phyloP scores from a whole-genome alignment of 2,329 filamentous ascomycete genomes.

The Cytospora leucostoma region DNA sequence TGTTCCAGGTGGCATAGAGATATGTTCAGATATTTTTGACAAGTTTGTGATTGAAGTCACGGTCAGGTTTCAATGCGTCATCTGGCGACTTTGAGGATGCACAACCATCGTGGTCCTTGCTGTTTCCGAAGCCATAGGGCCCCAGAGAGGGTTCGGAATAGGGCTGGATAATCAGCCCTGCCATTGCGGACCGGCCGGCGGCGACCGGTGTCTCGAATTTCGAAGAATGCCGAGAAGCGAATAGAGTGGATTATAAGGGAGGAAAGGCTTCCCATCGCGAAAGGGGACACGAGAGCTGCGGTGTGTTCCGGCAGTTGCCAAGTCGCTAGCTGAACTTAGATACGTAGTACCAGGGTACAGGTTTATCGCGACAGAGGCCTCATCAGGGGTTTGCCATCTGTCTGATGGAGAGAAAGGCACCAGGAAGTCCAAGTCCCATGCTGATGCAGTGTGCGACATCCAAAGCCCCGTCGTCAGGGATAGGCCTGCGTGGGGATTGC shows the following conservation, averaged over 20 bases:
- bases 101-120: background rate
- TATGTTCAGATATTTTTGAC: slow-evolving; percentile 2
- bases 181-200: background rate
- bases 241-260: background rate
- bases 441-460: background rate
- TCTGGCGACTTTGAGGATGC: background rate
- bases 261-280: background rate
- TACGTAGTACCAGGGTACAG: background rate
- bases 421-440: background rate
- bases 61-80: background rate
- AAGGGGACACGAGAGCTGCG: background rate
- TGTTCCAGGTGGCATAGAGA: slow-evolving; percentile 1
- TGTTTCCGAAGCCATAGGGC: background rate
- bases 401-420: slow-evolving; percentile 6
- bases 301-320: background rate
- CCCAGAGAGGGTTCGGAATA: background rate
- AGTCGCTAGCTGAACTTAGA: background rate
- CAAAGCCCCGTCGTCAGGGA: slow-evolving; percentile 11
- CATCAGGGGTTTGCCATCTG: background rate
- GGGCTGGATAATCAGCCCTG: background rate
- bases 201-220: slow-evolving; percentile 1
- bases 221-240: slow-evolving; percentile 1
- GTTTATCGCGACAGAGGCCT: background rate
- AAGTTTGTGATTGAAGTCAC: background rate
- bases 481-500: slow-evolving; percentile 13